A percentile compares a stretch with the other conserved stretches of the same genome.
phyloP scores from a whole-genome alignment of 495 filamentous ascomycete genomes.

The Hypoxylon perforatum region DNA sequence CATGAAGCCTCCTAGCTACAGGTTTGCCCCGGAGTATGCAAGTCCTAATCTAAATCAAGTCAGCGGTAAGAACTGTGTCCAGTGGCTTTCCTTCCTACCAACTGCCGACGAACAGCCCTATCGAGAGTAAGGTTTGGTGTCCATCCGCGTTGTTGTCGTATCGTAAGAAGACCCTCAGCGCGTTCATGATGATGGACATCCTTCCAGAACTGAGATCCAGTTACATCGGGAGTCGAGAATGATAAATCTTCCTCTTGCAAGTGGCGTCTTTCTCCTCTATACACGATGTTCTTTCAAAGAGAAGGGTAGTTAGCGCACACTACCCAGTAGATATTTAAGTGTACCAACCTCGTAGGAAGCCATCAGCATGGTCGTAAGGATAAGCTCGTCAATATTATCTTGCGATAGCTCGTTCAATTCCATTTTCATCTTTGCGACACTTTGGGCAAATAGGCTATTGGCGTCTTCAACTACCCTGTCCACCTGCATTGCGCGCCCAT shows the following conservation, averaged over 20 bases:
- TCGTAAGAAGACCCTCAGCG: conserved; percentile 40
- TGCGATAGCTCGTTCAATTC: conserved; percentile 24
- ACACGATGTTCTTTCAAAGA: conserved; percentile 20
- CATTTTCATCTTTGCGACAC: conserved; percentile 21
- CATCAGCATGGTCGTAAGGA: conserved; percentile 48
- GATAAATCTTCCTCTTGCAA: conserved; percentile 1
- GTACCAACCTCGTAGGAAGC: conserved; percentile 43
- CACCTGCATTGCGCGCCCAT: conserved; percentile 34
- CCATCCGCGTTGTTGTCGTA: conserved; percentile 36
- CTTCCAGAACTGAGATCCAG: conserved; percentile 38
- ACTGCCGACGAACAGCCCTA: conserved; percentile 34
- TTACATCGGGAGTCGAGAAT: conserved; percentile 13
- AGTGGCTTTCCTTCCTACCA: conserved; percentile 44
- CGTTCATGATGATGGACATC: conserved; percentile 39
- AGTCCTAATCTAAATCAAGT: conserved; percentile 17
- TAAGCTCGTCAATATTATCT: conserved; percentile 44
- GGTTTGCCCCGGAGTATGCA: conserved; percentile 26
- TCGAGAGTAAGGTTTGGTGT: conserved; percentile 41
- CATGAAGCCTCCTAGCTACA: conserved; percentile 37
- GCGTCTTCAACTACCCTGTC: conserved; percentile 29
- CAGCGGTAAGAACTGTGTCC: not conserved
- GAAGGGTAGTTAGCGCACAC: conserved; percentile 17
- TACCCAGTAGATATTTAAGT: conserved; percentile 20
- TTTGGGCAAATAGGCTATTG: conserved; percentile 28
- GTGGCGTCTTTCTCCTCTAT: not conserved